phyloP scores from a whole-genome alignment of 2,329 filamentous ascomycete genomes.

The Phoma herbarum region DNA sequence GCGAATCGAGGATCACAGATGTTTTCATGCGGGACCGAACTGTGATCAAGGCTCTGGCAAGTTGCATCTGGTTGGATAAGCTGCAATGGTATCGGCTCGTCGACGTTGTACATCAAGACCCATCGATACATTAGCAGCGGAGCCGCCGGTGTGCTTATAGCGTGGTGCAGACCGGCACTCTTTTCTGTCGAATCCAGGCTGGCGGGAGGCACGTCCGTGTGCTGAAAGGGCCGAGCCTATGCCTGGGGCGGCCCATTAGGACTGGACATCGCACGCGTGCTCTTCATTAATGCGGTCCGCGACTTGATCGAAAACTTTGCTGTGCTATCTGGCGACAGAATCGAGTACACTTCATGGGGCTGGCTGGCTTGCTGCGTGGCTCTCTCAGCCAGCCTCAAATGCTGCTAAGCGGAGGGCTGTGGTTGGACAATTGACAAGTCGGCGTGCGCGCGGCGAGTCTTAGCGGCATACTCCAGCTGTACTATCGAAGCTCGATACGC shows the following conservation, averaged over 20 bases:
- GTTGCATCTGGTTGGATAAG: not conserved
- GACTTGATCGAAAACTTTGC: not conserved
- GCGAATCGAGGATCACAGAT: not conserved
- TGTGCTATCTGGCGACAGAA: not conserved
- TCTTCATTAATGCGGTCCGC: not conserved
- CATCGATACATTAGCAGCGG: not conserved
- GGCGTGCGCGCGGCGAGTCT: not conserved
- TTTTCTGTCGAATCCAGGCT: not conserved
- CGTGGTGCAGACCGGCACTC: not conserved
- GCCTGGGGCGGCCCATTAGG: not conserved
- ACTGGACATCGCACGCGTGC: not conserved
- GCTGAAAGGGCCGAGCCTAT: conserved; percentile 1
- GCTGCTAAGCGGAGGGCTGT: not conserved
- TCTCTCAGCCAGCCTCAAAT: conserved; percentile 2
- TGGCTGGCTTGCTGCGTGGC: not conserved
- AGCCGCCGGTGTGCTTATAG: not conserved
- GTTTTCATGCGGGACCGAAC: not conserved
- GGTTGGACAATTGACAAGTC: not conserved
- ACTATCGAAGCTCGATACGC: not conserved
- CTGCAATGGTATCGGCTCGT: not conserved
- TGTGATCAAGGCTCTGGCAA: too few species aligned
- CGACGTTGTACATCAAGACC: not conserved
- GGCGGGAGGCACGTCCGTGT: not conserved
- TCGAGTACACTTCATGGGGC: not conserved
- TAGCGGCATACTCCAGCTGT: not conserved